phyloP scores from a whole-genome alignment of 352 stramenopile species.

The Phytophthora rubi region DNA sequence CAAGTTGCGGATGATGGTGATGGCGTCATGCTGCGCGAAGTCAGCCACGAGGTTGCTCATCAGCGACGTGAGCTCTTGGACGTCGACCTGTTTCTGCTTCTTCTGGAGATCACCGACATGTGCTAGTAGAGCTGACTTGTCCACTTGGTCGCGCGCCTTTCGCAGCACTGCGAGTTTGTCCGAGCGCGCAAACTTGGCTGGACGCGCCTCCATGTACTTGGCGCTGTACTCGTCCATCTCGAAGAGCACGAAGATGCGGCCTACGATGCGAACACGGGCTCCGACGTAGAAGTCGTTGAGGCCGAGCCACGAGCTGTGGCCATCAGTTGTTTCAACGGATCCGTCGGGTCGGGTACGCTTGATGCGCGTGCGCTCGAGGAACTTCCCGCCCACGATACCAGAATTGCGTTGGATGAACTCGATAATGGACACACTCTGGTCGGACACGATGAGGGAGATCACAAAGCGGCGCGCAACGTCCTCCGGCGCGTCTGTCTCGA shows the following conservation, averaged over 20 bases:
- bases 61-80: slow-evolving; percentile 55
- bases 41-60: slow-evolving; percentile 52
- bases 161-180: slow-evolving; percentile 70
- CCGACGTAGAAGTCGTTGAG: slow-evolving; percentile 84
- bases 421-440: slow-evolving; percentile 79
- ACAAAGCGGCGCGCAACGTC: slow-evolving; percentile 80
- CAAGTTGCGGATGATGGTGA: slow-evolving; percentile 73
- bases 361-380: slow-evolving; percentile 73
- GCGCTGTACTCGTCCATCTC: slow-evolving; percentile 89
- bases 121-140: slow-evolving; percentile 34
- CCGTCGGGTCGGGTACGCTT: slow-evolving; percentile 51
- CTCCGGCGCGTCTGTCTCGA: slow-evolving; percentile 74
- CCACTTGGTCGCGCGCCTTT: slow-evolving; percentile 57
- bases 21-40: slow-evolving; percentile 66
- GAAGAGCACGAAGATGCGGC: slow-evolving; percentile 74
- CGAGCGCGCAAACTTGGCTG: slow-evolving; percentile 65
- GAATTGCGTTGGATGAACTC: slow-evolving; percentile 82
- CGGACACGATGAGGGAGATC: slow-evolving; percentile 75
- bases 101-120: slow-evolving; percentile 42
- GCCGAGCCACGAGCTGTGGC: slow-evolving; percentile 47
- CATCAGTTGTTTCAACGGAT: slow-evolving; percentile 37
- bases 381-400: slow-evolving; percentile 77
- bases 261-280: slow-evolving; percentile 63
- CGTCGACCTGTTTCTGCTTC: slow-evolving; percentile 43
- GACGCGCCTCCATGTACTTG: slow-evolving; percentile 80